Conservation (phyloP, 2,329 filamentous ascomycete genomes). For the Endothia cerciana region DNA sequence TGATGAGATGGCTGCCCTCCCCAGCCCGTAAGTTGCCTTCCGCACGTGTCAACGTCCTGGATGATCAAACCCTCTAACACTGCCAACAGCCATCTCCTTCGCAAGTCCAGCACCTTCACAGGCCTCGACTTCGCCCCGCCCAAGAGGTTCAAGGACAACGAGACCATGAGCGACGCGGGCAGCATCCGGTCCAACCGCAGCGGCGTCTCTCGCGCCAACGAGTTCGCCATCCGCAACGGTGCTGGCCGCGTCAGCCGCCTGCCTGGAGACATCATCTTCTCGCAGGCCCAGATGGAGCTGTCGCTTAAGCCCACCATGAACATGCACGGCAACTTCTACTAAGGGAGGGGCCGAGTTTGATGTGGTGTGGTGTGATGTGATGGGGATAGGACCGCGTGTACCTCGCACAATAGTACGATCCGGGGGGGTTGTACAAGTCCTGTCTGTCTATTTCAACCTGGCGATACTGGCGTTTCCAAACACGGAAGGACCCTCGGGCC, state of each 20-base stretch:
- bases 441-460: slow-evolving; percentile 20
- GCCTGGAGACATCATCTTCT: slow-evolving; percentile 81
- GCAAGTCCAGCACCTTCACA: slow-evolving; percentile 79
- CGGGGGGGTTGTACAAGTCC: slow-evolving; percentile 9
- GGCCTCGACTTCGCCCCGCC: slow-evolving; percentile 81
- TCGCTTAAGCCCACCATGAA: slow-evolving; percentile 64
- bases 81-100: slow-evolving; percentile 63
- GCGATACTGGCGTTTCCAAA: slow-evolving; percentile 27
- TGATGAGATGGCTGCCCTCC: slow-evolving; percentile 82
- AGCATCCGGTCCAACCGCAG: slow-evolving; percentile 75
- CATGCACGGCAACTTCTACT: slow-evolving; percentile 40
- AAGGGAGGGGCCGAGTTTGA: background rate
- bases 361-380: background rate
- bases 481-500: slow-evolving; percentile 13
- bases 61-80: slow-evolving; percentile 34
- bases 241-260: slow-evolving; percentile 87
- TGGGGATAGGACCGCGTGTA: background rate
- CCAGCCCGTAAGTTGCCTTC: slow-evolving; percentile 79
- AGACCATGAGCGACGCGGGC: slow-evolving; percentile 66
- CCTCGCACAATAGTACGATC: slow-evolving; percentile 21
- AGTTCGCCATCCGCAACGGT: slow-evolving; percentile 75
- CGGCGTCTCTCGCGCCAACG: slow-evolving; percentile 73
- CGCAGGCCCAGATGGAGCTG: slow-evolving; percentile 66
- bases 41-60: background rate
- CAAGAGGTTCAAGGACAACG: slow-evolving; percentile 69